Base-by-base conservation (phyloP, 1,284 basidiomycete genomes). In the Meripilus lineatus region DNA sequence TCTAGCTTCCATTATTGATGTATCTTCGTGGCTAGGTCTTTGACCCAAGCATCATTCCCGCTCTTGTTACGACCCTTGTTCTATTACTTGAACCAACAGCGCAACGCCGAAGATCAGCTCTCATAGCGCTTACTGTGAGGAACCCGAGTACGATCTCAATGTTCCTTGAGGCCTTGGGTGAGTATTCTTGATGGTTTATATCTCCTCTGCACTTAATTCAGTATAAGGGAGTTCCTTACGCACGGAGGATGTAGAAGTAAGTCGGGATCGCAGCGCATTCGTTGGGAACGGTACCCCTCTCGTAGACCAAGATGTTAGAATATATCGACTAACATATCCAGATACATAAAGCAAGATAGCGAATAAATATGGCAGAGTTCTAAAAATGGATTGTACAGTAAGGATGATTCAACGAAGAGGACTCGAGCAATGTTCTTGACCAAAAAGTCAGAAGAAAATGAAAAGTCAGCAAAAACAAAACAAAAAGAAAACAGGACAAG, bases 111-210 rank as follows among this genome's bases (percentile, higher is more conserved):
- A 52, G 17, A 1, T 21, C 50, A 8, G 79, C 75, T 2, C 54
- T 84, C 14, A 70, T 88, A 44, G 79, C 83, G 2, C 55, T 84
- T 37, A 80, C 84, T 4, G 55, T 80, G 3, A 63, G 77, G 32
- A 77, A 72, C 46, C 61, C 67, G 33, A 55, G 61, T 1, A 77
- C 78, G 0, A 51, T 72, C 33, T 38, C 53, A 4, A 50, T 53
- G 32, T 79, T 79, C 50, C 38, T 73, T 3, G 39, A 55, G 11
- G 54, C 63, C n/a, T n/a, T n/a, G n/a, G n/a, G n/a, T n/a, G n/a
- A n/a, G n/a, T n/a, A n/a, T n/a, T n/a, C n/a, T n/a, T 40, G 66
- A 67, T 4, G 51, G 75, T 72, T 38, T 36, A 68, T 50, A 4
- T 38, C 10, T 8, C 3, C 28, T 24, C n/a, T 21, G 22, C 17